Evolutionary conservation across 768 basidiomycete genomes (phyloP).

Genomic region (Leccinum aurantiacum): DNA sequence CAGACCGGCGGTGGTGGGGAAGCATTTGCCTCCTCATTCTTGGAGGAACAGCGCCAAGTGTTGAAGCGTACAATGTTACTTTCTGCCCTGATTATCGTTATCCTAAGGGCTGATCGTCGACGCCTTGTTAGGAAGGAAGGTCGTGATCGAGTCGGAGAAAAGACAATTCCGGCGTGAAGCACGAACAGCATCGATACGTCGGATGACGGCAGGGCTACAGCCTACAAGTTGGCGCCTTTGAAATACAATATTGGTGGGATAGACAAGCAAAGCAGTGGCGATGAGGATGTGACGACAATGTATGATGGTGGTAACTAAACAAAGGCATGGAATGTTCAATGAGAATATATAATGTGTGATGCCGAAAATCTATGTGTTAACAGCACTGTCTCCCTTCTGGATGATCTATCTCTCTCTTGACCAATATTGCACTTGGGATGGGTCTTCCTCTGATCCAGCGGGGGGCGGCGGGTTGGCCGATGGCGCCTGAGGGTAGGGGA

Average conservation of each 20-base stretch:
- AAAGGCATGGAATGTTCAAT: constrained; percentile 5
- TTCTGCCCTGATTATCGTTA: constrained; percentile 19
- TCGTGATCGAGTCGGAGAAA: constrained; percentile 6
- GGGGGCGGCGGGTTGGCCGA: constrained; percentile 27
- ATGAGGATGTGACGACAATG: constrained; percentile 13
- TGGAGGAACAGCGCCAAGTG: not conserved
- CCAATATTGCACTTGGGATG: constrained; percentile 32
- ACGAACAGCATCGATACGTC: not conserved
- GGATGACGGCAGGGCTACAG: constrained; percentile 16
- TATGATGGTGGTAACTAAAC: constrained; percentile 9
- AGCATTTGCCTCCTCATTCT: constrained; percentile 10
- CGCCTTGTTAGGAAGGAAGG: constrained; percentile 21
- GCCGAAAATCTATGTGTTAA: constrained; percentile 15
- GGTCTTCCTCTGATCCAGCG: constrained; percentile 26
- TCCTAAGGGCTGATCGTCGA: constrained; percentile 12
- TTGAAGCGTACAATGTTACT: not conserved
- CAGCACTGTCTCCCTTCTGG: constrained; percentile 10
- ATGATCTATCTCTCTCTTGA: constrained; percentile 19
- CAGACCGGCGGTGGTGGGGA: constrained; percentile 9
- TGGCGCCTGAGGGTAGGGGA: constrained; percentile 27
- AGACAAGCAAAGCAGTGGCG: constrained; percentile 9
- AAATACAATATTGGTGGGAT: constrained; percentile 19
- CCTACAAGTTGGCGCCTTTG: constrained; percentile 9
- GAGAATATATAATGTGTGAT: constrained; percentile 13
- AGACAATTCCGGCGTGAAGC: constrained; percentile 22